These are phyloP conservation scores for Meyerozyma guilliermondii DNA, from an alignment of 1,139 yeast species.

Conservation along the genomic window DNA sequence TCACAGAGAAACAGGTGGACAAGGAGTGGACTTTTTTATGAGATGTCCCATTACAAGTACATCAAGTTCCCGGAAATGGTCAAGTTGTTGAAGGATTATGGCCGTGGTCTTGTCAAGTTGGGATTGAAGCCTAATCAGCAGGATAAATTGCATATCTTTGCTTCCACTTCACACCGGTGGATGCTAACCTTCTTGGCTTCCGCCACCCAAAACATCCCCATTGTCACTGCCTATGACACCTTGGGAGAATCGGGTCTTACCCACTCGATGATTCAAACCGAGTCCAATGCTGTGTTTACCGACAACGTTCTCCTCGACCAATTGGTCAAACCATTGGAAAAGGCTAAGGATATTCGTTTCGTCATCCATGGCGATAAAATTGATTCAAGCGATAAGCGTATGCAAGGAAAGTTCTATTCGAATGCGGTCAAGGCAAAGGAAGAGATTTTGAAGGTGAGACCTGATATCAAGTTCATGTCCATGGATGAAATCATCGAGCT, in stretches of 20 bases:
- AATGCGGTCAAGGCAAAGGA: constrained; percentile 55
- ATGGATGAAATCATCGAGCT: constrained; percentile 60
- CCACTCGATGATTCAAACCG: constrained; percentile 81
- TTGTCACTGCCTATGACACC: constrained; percentile 96
- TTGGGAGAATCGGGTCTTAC: constrained; percentile 89
- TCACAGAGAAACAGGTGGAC: constrained; percentile 58
- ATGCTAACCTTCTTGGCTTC: constrained; percentile 81
- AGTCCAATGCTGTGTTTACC: constrained; percentile 71
- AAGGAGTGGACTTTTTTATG: constrained; percentile 88
- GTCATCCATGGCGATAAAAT: constrained; percentile 69
- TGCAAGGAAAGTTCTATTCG: constrained; percentile 50
- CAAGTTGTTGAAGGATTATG: constrained; percentile 47
- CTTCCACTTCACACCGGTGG: constrained; percentile 84
- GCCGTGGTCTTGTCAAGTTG: constrained; percentile 68
- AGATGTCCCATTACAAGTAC: constrained; percentile 67
- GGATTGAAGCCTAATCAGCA: constrained; percentile 66
- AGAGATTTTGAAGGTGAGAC: constrained; percentile 58
- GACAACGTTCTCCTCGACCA: constrained; percentile 69
- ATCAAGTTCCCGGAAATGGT: constrained; percentile 58
- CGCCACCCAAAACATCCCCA: constrained; percentile 71
- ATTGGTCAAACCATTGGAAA: constrained; percentile 66
- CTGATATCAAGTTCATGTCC: constrained; percentile 68
- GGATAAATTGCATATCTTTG: constrained; percentile 76
- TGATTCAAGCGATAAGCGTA: constrained; percentile 59
- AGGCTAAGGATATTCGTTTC: constrained; percentile 56